Percentiles rank a stretch among this genome's conserved stretches.
These are phyloP conservation scores for Begonia fuchsioides DNA, from an alignment of 306 rosid species.

Conservation along the genomic window DNA sequence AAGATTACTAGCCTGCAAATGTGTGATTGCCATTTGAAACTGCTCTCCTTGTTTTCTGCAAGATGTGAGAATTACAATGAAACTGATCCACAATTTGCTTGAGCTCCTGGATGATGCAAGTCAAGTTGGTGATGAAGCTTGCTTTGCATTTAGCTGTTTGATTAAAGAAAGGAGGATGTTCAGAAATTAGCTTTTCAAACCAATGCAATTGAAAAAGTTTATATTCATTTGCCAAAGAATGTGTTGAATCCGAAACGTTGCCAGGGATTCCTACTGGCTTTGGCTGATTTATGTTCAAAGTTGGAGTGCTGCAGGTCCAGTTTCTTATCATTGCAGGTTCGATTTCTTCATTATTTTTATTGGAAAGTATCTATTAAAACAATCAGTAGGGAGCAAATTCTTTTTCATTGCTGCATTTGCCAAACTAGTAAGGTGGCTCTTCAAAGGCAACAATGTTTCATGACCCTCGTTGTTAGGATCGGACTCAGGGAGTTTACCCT, in stretches of 20 bases:
- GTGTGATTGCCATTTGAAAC: conserved; percentile 73
- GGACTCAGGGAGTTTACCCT: too few relatives aligned
- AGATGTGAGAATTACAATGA: conserved; percentile 60
- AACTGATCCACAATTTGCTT: conserved; percentile 68
- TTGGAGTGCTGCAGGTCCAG: conserved; percentile 85
- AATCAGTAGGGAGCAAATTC: not conserved
- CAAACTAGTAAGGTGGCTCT: not conserved
- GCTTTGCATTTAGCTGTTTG: conserved; percentile 59
- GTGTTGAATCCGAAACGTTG: conserved; percentile 43
- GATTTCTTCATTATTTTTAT: conserved; percentile 17
- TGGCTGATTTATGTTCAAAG: conserved; percentile 82
- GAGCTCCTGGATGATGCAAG: conserved; percentile 86
- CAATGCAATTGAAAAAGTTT: conserved; percentile 74
- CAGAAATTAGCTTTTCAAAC: conserved; percentile 90
- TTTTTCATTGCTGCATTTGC: not conserved
- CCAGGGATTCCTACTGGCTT: conserved; percentile 65
- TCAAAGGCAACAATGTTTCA: too few relatives aligned
- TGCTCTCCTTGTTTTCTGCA: conserved; percentile 56
- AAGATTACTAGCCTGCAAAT: conserved; percentile 63
- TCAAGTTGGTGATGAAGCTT: conserved; percentile 89
- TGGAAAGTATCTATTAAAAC: not conserved
- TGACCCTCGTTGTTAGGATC: too few relatives aligned
- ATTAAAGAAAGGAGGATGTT: conserved; percentile 60
- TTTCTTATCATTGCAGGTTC: conserved; percentile 69
- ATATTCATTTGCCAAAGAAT: conserved; percentile 44